Evolutionary conservation across 345 rosid genomes (phyloP).

Genomic region (Linum usitatissimum): DNA sequence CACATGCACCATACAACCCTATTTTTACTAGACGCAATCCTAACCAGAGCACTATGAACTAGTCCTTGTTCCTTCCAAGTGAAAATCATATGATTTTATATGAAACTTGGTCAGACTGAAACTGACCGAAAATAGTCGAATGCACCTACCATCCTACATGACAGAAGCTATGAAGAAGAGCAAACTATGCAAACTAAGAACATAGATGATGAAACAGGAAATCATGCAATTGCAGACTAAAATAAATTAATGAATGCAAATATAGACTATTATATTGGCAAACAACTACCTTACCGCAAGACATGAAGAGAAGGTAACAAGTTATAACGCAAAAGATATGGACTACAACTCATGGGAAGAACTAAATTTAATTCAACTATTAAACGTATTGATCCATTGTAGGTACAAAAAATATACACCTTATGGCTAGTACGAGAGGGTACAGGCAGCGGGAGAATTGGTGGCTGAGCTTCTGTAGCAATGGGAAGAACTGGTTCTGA

Average conservation of each 20-base stretch:
- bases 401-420: conserved; percentile 20
- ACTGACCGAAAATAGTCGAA: neutral
- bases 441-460: conserved; percentile 72
- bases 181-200: too few species aligned
- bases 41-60: neutral
- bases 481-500: conserved; percentile 37
- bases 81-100: neutral
- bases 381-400: neutral
- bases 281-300: neutral
- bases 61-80: neutral
- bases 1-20: too few species aligned
- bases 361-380: neutral
- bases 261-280: neutral
- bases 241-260: neutral
- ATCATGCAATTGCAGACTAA: neutral
- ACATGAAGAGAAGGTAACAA: neutral
- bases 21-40: neutral
- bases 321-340: neutral
- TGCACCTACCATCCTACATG: neutral
- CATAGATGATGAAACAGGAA: neutral
- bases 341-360: neutral
- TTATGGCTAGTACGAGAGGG: conserved; percentile 40
- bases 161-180: too few species aligned
- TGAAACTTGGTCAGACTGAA: neutral
- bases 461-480: conserved; percentile 57